Conservation (phyloP, 2,329 filamentous ascomycete genomes). For the Sporothrix brunneoviolacea region DNA sequence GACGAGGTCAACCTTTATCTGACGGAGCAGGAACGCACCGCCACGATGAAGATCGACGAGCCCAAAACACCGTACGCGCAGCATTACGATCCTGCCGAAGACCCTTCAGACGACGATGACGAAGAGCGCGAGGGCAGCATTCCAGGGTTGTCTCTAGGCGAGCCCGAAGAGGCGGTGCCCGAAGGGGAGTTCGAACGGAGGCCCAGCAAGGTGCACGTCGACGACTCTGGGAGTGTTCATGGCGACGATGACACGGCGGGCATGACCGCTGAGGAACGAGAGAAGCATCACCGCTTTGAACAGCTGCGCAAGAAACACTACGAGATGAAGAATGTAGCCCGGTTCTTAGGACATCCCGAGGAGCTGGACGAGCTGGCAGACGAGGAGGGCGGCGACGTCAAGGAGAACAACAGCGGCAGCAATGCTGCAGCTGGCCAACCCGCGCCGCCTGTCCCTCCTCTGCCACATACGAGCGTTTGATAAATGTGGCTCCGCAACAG, state of each 20-base stretch:
- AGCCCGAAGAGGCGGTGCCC: constrained; percentile 71
- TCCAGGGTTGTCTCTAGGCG: constrained; percentile 82
- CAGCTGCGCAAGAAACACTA: constrained; percentile 92
- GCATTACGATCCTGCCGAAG: constrained; percentile 83
- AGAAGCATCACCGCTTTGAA: constrained; percentile 91
- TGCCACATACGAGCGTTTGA: too few relatives aligned
- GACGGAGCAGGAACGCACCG: constrained; percentile 88
- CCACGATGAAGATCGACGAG: constrained; percentile 98
- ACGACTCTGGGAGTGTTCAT: constrained; percentile 46
- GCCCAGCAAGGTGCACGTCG: constrained; percentile 73
- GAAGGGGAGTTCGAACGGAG: constrained; percentile 38
- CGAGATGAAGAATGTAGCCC: constrained; percentile 94
- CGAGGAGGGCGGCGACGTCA: constrained; percentile 42
- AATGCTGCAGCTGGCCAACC: constrained; percentile 7
- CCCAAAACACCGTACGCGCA: constrained; percentile 95
- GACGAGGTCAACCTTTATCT: constrained; percentile 97
- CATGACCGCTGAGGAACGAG: constrained; percentile 64
- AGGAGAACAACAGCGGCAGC: constrained; percentile 21
- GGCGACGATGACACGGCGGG: constrained; percentile 48
- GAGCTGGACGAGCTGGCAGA: constrained; percentile 55
- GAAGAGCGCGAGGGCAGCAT: constrained; percentile 75
- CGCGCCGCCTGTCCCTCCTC: background rate
- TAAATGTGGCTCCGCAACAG: too few relatives aligned
- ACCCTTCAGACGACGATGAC: constrained; percentile 74
- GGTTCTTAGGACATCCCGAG: constrained; percentile 72